Evolutionary conservation across 768 basidiomycete genomes (phyloP).

Genomic region (Kwoniella shandongensis): DNA sequence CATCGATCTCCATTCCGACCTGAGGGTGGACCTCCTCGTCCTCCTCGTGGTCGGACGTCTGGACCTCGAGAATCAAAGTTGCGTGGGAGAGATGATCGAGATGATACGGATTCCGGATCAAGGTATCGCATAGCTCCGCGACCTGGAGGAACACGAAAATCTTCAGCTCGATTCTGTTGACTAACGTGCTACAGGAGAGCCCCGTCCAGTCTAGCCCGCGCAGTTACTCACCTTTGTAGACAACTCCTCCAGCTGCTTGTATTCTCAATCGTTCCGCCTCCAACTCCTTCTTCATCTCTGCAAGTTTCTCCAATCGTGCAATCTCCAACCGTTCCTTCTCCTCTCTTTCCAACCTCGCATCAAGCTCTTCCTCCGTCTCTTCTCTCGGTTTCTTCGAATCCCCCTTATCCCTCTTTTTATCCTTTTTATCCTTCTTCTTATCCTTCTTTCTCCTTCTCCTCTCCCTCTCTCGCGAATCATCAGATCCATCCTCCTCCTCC

Average conservation of each 20-base stretch:
- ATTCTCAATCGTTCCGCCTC: conserved; percentile 32
- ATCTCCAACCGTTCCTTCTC: conserved; percentile 47
- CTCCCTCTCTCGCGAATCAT: conserved; percentile 27
- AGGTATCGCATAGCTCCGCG: conserved; percentile 51
- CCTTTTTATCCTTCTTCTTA: conserved; percentile 56
- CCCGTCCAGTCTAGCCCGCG: neutral
- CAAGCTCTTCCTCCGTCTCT: conserved; percentile 50
- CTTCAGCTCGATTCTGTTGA: too few species aligned
- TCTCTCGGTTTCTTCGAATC: conserved; percentile 26
- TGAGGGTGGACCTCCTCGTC: conserved; percentile 5
- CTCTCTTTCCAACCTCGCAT: conserved; percentile 50
- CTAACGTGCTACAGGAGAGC: too few species aligned
- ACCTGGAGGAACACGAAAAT: conserved; percentile 21
- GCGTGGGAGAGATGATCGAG: conserved; percentile 8
- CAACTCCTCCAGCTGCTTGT: conserved; percentile 41
- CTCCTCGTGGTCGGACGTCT: conserved; percentile 19
- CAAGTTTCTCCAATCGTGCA: conserved; percentile 32
- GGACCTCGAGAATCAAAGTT: conserved; percentile 29
- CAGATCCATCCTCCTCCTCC: conserved; percentile 9
- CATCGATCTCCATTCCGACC: conserved; percentile 16
- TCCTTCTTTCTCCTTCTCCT: conserved; percentile 55
- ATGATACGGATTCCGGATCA: conserved; percentile 39
- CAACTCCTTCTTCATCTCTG: conserved; percentile 32
- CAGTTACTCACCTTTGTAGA: conserved; percentile 50
- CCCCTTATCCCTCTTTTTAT: conserved; percentile 48